Base-by-base conservation (phyloP, 2,329 filamentous ascomycete species). In the Penicillium occitanis region DNA sequence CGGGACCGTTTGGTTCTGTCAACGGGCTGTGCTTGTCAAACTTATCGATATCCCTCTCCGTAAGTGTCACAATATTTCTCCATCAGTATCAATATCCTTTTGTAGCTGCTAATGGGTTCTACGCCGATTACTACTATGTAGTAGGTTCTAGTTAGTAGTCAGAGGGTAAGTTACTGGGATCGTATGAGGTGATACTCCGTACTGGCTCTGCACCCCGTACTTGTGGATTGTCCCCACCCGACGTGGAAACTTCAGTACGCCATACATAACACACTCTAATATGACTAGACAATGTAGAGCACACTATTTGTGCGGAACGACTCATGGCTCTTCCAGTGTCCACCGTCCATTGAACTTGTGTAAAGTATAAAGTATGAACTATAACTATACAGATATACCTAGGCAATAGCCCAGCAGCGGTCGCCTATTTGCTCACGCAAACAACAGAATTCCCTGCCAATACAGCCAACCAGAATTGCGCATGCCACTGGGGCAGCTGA, bases 401-500 rank as follows among this genome's bases (percentile, higher is more conserved):
- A 35, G 8, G 2, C 2, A 50, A 13, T 46, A 22, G 10, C 42
- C 48, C 48, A 30, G 25, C 13, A 30, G 25, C 48, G 25, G 50
- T 40, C 53, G 53, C 51, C 17, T 60, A 60, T 46, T 60, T 60
- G 57, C 57, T 60, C 33, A 13, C n/a, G n/a, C 53, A 37, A 57
- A 57, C 53, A 57, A 10, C 50, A 30, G 14, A 33, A 33, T 53
- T 8, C 50, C 28, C 28, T 33, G 50, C 6, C n/a, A 4, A 14
- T 33, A 40, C 6, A 58, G 33, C 57, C 40, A 46, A 42, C 46
- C 37, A 60, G 33, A 10, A 17, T 6, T 5, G 57, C 22, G 11
- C n/a, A 1, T n/a, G 57, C 7, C n/a, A 10, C 57, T 2, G 35
- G 17, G 57, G 35, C 57, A 6, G 35, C 37, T 59, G 35, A 59